phyloP scores from a whole-genome alignment of 2,329 filamentous ascomycete species.

The Coniochaeta hoffmannii region DNA sequence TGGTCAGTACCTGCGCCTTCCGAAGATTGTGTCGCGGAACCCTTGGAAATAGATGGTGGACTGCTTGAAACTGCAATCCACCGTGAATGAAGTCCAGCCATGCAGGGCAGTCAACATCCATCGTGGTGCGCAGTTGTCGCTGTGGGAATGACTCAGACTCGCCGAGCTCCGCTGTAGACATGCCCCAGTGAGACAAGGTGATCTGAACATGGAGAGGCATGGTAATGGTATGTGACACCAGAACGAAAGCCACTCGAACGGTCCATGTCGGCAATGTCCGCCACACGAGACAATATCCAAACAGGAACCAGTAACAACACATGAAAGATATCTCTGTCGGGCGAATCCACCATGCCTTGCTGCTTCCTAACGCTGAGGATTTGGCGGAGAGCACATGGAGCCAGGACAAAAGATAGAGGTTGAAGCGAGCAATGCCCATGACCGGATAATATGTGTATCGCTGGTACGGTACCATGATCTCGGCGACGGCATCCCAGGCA shows the following conservation, averaged over 20 bases:
- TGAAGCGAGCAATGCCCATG: conserved; percentile 63
- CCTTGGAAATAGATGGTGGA: conserved; percentile 63
- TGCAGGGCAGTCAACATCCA: conserved; percentile 65
- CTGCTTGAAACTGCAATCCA: conserved; percentile 64
- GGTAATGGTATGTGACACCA: conserved; percentile 58
- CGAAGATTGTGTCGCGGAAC: conserved; percentile 63
- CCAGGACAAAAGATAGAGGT: conserved; percentile 63
- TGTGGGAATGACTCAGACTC: conserved; percentile 60
- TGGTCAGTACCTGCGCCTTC: conserved; percentile 49
- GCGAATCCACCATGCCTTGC: conserved; percentile 59
- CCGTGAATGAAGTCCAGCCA: conserved; percentile 70
- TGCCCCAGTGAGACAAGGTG: conserved; percentile 65
- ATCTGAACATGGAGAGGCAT: conserved; percentile 67
- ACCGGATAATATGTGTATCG: conserved; percentile 62
- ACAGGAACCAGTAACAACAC: conserved; percentile 59
- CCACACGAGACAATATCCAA: conserved; percentile 59
- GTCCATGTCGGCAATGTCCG: conserved; percentile 49
- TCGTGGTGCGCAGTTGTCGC: conserved; percentile 63
- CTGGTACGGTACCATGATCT: conserved; percentile 53
- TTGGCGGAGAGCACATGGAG: conserved; percentile 51
- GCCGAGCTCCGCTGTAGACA: conserved; percentile 59
- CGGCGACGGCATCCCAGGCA: conserved; percentile 53
- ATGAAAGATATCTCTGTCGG: conserved; percentile 58
- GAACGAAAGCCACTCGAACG: conserved; percentile 51
- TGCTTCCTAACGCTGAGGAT: conserved; percentile 46